Base-by-base conservation (phyloP, 345 rosid genomes). In the Arabidopsis arenosa region DNA sequence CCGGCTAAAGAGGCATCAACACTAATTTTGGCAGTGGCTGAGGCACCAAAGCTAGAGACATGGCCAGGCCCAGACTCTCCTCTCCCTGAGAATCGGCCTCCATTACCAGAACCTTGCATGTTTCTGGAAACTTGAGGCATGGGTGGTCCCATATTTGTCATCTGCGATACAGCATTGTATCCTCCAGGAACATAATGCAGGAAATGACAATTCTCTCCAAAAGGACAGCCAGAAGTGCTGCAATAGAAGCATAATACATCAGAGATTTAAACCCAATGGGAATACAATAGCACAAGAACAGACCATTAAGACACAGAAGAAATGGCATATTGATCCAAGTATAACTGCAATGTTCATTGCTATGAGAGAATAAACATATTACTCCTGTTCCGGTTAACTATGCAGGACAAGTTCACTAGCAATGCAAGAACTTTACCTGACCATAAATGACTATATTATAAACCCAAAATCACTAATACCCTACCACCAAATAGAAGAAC, bases 121-220 rank as follows among this genome's bases (percentile, higher is more conserved):
- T 81, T 89, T 83, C 99, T 87, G 44, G 86, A 51, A 18, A 84
- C 75, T 21, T 86, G 86, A 41, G 89, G 84, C 79, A 76, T 80
- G 15, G 87, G 77, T 62, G 86, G 86, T 65, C 90, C 84, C 33
- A 84, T 64, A 76, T 89, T 88, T 51, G 85, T 84, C 88, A 92
- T 79, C 82, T 90, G 99, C 7, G 93, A 74, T 40, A 86, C 89
- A 44, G 94, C 93, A 78, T 93, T 96, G 79, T 83, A 81, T 66
- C 99, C 99, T 65, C 99, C 99, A 2, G 99, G 99, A 74, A 93
- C 97, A 68, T 89, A 85, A 74, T 95, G 99, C 89, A 89, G 68
- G 80, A 95, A 95, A 77, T 95, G 99, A 59, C 99, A 95, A 64
- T 93, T 90, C 81, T 95, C 99, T 61, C 99, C 98, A 61, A 95